A percentile compares a stretch with the other conserved stretches of the same genome.
These are phyloP conservation scores for Rhodotorula taiwanensis DNA, from an alignment of 768 basidiomycete genomes.

Conservation along the genomic window DNA sequence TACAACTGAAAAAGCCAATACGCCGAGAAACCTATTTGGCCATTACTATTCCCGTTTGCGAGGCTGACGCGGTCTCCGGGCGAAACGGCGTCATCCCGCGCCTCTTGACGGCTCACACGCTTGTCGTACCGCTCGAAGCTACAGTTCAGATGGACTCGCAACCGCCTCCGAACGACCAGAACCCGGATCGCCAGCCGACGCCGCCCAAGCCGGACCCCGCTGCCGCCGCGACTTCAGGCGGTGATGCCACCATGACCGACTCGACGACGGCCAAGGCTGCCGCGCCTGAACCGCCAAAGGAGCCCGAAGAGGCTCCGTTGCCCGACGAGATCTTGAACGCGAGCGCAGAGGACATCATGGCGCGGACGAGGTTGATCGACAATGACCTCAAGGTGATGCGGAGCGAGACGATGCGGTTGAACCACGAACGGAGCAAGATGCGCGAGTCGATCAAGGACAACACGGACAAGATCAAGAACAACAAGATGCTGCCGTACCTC, in stretches of 20 bases:
- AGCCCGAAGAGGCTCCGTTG: slow-evolving; percentile 64
- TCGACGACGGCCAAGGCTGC: neutral
- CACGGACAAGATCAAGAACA: slow-evolving; percentile 97
- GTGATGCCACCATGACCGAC: slow-evolving; percentile 21
- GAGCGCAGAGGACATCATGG: slow-evolving; percentile 76
- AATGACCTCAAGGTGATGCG: slow-evolving; percentile 99
- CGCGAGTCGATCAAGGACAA: slow-evolving; percentile 98
- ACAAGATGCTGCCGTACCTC: slow-evolving; percentile 95
- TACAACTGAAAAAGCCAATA: too few species aligned
- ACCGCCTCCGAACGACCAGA: neutral
- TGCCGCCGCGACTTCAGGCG: neutral
- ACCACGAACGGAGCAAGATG: slow-evolving; percentile 94
- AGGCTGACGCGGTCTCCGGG: too few species aligned
- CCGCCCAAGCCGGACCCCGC: neutral
- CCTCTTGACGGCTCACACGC: too few species aligned
- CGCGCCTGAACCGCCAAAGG: neutral
- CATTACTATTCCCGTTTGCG: too few species aligned
- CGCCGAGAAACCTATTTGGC: too few species aligned
- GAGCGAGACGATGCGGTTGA: slow-evolving; percentile 81
- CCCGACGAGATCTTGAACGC: slow-evolving; percentile 76
- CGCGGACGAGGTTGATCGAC: slow-evolving; percentile 84
- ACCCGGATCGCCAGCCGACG: neutral
- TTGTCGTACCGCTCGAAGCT: too few species aligned
- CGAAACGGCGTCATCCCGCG: too few species aligned
- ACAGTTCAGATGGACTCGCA: slow-evolving; percentile 5